These are phyloP conservation scores for Sugiyamaella neomexicana DNA, from an alignment of 1,139 yeast genomes.

Conservation along the genomic window DNA sequence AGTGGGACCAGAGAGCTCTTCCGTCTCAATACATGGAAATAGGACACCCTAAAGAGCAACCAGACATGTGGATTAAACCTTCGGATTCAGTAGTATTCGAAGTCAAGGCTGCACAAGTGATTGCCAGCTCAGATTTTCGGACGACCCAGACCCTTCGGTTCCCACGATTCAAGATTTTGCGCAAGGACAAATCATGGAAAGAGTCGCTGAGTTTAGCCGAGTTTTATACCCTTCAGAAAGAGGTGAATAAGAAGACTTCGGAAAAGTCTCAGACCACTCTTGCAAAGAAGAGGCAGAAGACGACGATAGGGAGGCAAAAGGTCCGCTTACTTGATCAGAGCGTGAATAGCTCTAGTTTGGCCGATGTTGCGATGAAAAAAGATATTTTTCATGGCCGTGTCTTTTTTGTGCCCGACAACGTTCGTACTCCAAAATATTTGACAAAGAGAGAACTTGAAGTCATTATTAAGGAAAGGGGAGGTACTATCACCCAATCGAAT, in stretches of 20 bases:
- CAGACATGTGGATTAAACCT: slow-evolving; percentile 80
- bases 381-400: slow-evolving; percentile 29
- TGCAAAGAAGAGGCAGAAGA: background rate
- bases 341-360: slow-evolving; percentile 19
- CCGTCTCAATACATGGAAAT: slow-evolving; percentile 45
- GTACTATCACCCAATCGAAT: slow-evolving; percentile 28
- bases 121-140: slow-evolving; percentile 53
- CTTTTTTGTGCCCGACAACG: slow-evolving; percentile 35
- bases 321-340: slow-evolving; percentile 17
- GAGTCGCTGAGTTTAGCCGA: slow-evolving; percentile 61
- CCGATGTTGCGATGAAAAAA: slow-evolving; percentile 19
- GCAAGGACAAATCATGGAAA: slow-evolving; percentile 66
- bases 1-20: slow-evolving; percentile 39
- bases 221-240: slow-evolving; percentile 31
- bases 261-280: slow-evolving; percentile 15
- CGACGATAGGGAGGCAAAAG: slow-evolving; percentile 9
- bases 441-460: slow-evolving; percentile 31
- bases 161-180: slow-evolving; percentile 65
- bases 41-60: slow-evolving; percentile 43
- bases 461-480: slow-evolving; percentile 37
- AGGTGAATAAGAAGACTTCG: slow-evolving; percentile 22
- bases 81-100: slow-evolving; percentile 76
- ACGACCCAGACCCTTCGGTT: slow-evolving; percentile 72
- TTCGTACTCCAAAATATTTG: slow-evolving; percentile 29
- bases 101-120: slow-evolving; percentile 77